Base-by-base conservation (phyloP, 2,329 filamentous ascomycete genomes). In the Hypoxylon sp. region DNA sequence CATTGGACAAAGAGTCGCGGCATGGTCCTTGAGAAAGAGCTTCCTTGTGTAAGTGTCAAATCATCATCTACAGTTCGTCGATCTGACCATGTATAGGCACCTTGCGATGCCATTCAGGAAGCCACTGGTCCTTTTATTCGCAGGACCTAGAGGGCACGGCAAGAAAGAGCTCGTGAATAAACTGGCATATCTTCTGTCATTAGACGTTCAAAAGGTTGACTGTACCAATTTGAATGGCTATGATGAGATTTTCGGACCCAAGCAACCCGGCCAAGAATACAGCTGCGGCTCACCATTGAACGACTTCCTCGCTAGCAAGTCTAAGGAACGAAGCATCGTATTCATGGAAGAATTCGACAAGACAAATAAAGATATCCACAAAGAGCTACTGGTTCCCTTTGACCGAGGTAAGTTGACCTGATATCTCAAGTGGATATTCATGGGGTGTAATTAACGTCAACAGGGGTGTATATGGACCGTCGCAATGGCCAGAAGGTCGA, bases 301-400 rank as follows among this genome's bases (percentile, higher is more conserved):
- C 67, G 85, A 84, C 65, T 85, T 84, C 67, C 74, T 85, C 0
- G 77, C 77, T 0, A 59, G 65, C 1, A 75, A 82, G 23, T 68
- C 67, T 5, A 79, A 78, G 1, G 32, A 77, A 51, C 70, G 75
- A 16, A 76, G 75, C 34, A 78, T 86, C 7, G 80, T 86, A 0
- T 85, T 84, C 61, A 67, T 86, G 12, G 83, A 86, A 53, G 83
- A 86, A 53, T 84, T 85, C 46, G 83, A 85, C 39, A 85, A 84
- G 70, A 83, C 81, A 0, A 75, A 67, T 0, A 14, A 71, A 3
- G 76, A 79, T 0, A 75, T 84, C 2, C 78, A 78, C 8, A 71
- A 83, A 19, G 71, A 82, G 4, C 72, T 86, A 6, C 71, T 86
- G 1, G 63, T 82, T 2, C 77, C 79, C 0, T 82, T 84, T 58